These are phyloP conservation scores for Digitaria exilis DNA, from an alignment of 202 grass and related monocot species.

Conservation along the genomic window DNA sequence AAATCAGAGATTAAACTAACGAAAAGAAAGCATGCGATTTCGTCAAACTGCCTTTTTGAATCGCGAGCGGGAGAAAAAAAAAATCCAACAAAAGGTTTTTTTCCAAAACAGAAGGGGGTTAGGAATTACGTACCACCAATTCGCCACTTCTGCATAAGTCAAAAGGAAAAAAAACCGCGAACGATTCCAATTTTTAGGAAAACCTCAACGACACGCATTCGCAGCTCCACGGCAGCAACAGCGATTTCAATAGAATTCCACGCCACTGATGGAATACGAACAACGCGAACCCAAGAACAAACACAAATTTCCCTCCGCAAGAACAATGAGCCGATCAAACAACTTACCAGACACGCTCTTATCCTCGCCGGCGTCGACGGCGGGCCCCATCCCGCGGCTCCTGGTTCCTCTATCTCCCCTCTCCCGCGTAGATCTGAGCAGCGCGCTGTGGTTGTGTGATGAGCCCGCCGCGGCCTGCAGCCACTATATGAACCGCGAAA, in stretches of 20 bases:
- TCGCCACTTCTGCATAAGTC: background rate
- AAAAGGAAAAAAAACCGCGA: background rate
- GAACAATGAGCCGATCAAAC: conserved; percentile 22
- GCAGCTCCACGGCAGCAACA: background rate
- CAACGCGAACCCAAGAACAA: background rate
- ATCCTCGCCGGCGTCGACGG: conserved; percentile 29
- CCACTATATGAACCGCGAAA: conserved; percentile 23
- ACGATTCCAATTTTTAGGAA: conserved; percentile 30
- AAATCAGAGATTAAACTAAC: background rate
- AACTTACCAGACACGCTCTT: conserved; percentile 42
- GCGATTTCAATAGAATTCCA: background rate
- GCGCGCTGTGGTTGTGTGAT: background rate
- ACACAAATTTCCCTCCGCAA: background rate
- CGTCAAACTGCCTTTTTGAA: background rate
- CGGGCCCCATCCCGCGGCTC: conserved; percentile 29
- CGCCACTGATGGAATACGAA: conserved; percentile 15
- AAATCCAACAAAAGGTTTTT: background rate
- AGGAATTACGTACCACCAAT: background rate
- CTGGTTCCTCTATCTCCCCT: background rate
- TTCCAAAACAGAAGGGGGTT: background rate
- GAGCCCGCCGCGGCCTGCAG: conserved; percentile 3
- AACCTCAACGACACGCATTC: conserved; percentile 32
- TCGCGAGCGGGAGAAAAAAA: background rate
- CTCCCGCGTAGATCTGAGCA: conserved; percentile 36
- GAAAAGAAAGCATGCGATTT: conserved; percentile 15